Conservation (phyloP, 2,329 filamentous ascomycete genomes). For the Cladosporium sp. region DNA sequence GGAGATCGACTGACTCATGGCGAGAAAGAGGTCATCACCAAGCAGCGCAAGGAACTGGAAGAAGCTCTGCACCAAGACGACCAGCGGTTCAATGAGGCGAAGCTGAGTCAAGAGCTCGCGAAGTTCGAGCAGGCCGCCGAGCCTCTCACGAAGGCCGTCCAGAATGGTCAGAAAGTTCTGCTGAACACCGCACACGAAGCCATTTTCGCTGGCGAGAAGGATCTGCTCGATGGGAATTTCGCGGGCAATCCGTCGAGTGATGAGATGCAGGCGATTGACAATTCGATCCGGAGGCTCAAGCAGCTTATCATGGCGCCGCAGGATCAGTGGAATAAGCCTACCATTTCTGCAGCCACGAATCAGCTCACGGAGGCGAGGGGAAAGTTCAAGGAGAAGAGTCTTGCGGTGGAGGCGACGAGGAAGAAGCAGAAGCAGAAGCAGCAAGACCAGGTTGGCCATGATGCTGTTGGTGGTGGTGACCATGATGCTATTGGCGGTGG, state of each 20-base stretch:
- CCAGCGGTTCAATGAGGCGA: constrained; percentile 18
- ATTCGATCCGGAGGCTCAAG: constrained; percentile 25
- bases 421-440: not conserved
- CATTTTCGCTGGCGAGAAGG: constrained; percentile 33
- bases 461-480: too few species aligned
- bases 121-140: constrained; percentile 20
- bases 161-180: constrained; percentile 26
- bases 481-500: too few species aligned
- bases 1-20: constrained; percentile 25
- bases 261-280: constrained; percentile 24
- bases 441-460: not conserved
- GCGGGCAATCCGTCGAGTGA: constrained; percentile 9
- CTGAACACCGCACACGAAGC: constrained; percentile 33
- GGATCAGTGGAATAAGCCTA: constrained; percentile 27
- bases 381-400: constrained; percentile 19
- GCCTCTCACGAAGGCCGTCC: constrained; percentile 24
- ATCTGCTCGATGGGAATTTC: constrained; percentile 22
- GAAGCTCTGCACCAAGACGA: constrained; percentile 21
- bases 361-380: constrained; percentile 25
- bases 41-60: constrained; percentile 26
- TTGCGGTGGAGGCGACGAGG: not conserved
- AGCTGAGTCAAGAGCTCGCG: constrained; percentile 20
- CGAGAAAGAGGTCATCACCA: constrained; percentile 25
- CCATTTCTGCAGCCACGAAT: constrained; percentile 28
- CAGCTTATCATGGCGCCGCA: constrained; percentile 29